Conservation (phyloP, 371 early-diverging fungal genomes). For the Chytridiales sp. region DNA sequence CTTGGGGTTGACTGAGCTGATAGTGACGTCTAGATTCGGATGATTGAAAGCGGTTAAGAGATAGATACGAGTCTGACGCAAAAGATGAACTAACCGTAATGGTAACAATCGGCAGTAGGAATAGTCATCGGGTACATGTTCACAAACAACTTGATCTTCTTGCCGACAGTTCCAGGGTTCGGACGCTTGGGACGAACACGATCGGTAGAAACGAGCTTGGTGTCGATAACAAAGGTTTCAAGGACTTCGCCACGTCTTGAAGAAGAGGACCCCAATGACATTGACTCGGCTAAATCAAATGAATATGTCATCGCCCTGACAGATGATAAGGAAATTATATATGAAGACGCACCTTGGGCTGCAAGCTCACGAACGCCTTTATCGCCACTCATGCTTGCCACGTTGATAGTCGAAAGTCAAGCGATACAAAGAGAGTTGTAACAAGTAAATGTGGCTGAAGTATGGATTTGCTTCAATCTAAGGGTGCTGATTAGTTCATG, state of each 20-base stretch:
- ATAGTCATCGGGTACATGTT: constrained; percentile 27
- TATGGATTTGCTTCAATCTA: too few species aligned
- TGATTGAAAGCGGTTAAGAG: too few species aligned
- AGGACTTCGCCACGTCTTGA: background rate
- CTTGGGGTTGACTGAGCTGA: constrained; percentile 30
- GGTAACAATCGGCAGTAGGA: constrained; percentile 27
- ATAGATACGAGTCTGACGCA: too few species aligned
- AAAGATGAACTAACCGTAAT: constrained; percentile 27
- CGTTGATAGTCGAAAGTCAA: too few species aligned
- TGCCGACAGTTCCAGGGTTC: constrained; percentile 21
- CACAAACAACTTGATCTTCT: constrained; percentile 22
- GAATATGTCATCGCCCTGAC: background rate
- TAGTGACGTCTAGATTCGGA: too few species aligned
- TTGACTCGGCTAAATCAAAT: too few species aligned
- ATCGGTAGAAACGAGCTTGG: constrained; percentile 5
- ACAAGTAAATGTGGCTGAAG: too few species aligned
- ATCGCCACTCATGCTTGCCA: background rate
- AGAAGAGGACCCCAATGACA: too few species aligned
- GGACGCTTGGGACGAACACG: constrained; percentile 28
- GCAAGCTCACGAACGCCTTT: background rate
- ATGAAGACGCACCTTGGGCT: background rate
- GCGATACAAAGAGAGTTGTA: too few species aligned
- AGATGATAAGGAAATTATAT: background rate
- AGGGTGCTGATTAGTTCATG: too few species aligned
- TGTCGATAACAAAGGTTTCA: constrained; percentile 13